Percentiles rank a stretch among this genome's conserved stretches.
These are phyloP conservation scores for Moesziomyces sp. DNA, from an alignment of 1,284 basidiomycete genomes.

Conservation along the genomic window DNA sequence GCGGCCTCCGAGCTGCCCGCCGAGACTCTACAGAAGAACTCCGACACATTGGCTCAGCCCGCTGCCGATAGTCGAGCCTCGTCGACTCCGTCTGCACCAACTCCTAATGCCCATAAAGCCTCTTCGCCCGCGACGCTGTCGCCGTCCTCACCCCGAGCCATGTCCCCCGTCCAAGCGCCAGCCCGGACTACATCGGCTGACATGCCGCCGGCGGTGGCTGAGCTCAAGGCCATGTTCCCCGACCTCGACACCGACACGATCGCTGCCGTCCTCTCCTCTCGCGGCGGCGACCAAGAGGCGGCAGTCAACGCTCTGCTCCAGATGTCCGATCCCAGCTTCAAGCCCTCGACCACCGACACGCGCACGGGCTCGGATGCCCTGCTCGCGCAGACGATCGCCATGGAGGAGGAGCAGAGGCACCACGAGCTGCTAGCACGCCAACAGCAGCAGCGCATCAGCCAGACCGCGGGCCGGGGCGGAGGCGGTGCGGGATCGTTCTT, in stretches of 20 bases:
- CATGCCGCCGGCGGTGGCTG: constrained; percentile 33
- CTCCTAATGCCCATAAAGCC: constrained; percentile 16
- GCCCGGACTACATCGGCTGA: constrained; percentile 7
- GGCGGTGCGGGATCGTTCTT: constrained; percentile 45
- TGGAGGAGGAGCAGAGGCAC: constrained; percentile 47
- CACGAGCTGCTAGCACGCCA: constrained; percentile 16
- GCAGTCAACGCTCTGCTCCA: constrained; percentile 57
- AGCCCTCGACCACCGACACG: constrained; percentile 25
- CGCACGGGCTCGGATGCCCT: constrained; percentile 54
- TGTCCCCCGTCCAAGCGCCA: constrained; percentile 25
- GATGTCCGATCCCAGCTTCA: constrained; percentile 59
- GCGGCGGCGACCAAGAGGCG: constrained; percentile 51
- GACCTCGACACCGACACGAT: constrained; percentile 57
- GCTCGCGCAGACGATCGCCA: constrained; percentile 49
- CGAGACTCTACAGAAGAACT: constrained; percentile 26
- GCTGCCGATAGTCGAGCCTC: constrained; percentile 23
- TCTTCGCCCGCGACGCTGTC: constrained; percentile 46
- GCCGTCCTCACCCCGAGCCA: constrained; percentile 40
- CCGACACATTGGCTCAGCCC: constrained; percentile 38
- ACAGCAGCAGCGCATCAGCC: constrained; percentile 30
- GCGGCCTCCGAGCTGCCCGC: constrained; percentile 31
- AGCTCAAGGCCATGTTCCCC: constrained; percentile 58
- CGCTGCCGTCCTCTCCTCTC: constrained; percentile 50
- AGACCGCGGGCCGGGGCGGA: constrained; percentile 24
- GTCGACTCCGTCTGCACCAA: constrained; percentile 7